Conservation (phyloP, 2,329 filamentous ascomycete genomes). For the Sordariomycetes sp. region DNA sequence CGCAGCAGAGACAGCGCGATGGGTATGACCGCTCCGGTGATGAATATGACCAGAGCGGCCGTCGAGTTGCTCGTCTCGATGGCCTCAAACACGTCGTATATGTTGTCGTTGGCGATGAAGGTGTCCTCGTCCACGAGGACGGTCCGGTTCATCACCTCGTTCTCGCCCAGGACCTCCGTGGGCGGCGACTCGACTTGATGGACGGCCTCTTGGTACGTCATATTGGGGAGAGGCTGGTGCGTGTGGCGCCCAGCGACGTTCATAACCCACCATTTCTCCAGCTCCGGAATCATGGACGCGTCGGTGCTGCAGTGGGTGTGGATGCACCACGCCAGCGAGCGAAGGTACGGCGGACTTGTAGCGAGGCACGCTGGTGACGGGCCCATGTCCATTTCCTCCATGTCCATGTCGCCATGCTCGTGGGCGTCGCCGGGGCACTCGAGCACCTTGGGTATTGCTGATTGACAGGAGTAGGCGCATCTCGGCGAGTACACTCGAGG, state of each 20-base stretch:
- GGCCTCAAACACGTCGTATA: background rate
- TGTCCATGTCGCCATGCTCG: background rate
- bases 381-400: background rate
- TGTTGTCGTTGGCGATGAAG: slow-evolving; percentile 5
- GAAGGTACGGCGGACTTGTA: slow-evolving; percentile 9
- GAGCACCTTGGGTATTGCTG: slow-evolving; percentile 9
- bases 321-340: slow-evolving; percentile 11
- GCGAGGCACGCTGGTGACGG: slow-evolving; percentile 8
- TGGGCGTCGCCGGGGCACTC: background rate
- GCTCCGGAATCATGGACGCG: background rate
- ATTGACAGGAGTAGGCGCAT: slow-evolving; percentile 46
- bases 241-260: slow-evolving; percentile 7
- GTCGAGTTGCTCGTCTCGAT: background rate
- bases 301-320: slow-evolving; percentile 6
- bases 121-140: slow-evolving; percentile 4
- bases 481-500: slow-evolving; percentile 47
- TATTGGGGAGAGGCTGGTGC: slow-evolving; percentile 7
- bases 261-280: slow-evolving; percentile 11
- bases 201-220: slow-evolving; percentile 7
- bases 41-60: slow-evolving; percentile 11
- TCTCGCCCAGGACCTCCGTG: background rate
- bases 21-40: slow-evolving; percentile 12
- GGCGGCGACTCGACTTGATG: slow-evolving; percentile 5
- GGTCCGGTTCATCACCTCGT: slow-evolving; percentile 7
- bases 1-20: slow-evolving; percentile 15